phyloP scores from a whole-genome alignment of 2,329 filamentous ascomycete genomes.

The Clathrospora elynae region DNA sequence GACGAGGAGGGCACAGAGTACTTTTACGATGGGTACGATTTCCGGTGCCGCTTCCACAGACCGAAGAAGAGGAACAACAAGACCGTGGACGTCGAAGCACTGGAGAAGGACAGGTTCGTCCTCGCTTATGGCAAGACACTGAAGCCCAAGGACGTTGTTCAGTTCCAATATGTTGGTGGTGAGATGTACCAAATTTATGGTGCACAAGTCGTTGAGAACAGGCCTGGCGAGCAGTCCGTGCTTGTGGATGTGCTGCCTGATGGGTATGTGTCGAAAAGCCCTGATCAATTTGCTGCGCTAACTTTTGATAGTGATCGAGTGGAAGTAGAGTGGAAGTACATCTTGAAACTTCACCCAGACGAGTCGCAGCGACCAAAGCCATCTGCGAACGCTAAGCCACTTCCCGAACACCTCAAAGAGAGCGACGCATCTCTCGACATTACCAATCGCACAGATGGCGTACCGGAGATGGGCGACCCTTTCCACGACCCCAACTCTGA shows the following conservation, averaged over 20 bases:
- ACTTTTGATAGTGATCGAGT: constrained; percentile 64
- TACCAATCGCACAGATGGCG: constrained; percentile 56
- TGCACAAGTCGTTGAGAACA: constrained; percentile 83
- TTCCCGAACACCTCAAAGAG: constrained; percentile 63
- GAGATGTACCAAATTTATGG: constrained; percentile 91
- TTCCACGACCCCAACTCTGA: constrained; percentile 54
- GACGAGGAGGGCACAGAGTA: constrained; percentile 91
- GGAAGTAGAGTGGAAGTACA: constrained; percentile 84
- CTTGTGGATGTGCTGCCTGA: constrained; percentile 83
- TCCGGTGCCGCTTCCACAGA: constrained; percentile 92
- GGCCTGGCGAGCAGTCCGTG: constrained; percentile 73
- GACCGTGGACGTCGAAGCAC: constrained; percentile 68
- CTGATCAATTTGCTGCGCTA: constrained; percentile 12
- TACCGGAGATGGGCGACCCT: constrained; percentile 54
- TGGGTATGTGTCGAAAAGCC: constrained; percentile 63
- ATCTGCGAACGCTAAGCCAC: constrained; percentile 71
- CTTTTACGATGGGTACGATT: constrained; percentile 87
- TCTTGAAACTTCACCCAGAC: constrained; percentile 71
- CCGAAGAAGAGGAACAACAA: constrained; percentile 86
- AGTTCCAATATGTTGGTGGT: constrained; percentile 76
- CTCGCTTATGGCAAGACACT: constrained; percentile 70
- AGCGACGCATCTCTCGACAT: constrained; percentile 52
- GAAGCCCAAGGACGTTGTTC: constrained; percentile 76
- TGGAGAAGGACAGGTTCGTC: constrained; percentile 74
- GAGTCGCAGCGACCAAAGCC: constrained; percentile 76